Evolutionary conservation across 192 early-diverging fungal species (phyloP).

Genomic region (Dissophora globulifera): DNA sequence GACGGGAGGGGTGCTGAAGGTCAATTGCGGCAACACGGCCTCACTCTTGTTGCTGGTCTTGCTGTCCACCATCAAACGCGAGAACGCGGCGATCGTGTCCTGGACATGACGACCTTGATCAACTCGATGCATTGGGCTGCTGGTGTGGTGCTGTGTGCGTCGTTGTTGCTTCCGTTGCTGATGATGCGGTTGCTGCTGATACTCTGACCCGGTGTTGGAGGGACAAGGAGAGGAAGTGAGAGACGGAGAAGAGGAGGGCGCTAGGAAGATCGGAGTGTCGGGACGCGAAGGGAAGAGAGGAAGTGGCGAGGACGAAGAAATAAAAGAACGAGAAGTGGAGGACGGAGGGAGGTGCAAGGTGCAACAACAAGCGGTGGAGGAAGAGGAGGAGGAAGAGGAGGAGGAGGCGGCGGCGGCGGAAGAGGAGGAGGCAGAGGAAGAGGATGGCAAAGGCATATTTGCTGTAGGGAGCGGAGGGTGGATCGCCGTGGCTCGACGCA

Average conservation of each 20-base stretch:
- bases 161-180: conserved; percentile 7
- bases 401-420: too few species aligned
- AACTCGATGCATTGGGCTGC: background rate
- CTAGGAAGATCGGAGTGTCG: background rate
- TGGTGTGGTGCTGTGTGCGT: conserved; percentile 10
- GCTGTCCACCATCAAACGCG: conserved; percentile 20
- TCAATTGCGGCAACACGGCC: conserved; percentile 16
- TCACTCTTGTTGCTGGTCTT: conserved; percentile 11
- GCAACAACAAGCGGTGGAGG: background rate
- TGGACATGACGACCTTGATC: conserved; percentile 29
- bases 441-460: too few species aligned
- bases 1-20: conserved; percentile 13
- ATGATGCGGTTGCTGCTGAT: background rate
- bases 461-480: too few species aligned
- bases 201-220: background rate
- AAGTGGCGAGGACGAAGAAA: background rate
- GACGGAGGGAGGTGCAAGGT: conserved; percentile 4
- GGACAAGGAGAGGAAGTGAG: background rate
- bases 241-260: background rate
- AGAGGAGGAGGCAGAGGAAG: too few species aligned
- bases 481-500: background rate
- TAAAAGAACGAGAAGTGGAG: conserved; percentile 7
- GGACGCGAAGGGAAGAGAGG: background rate
- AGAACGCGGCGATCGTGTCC: conserved; percentile 29
- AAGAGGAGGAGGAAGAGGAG: background rate